phyloP scores from a whole-genome alignment of 805 yeast genomes.

The Lipomyces anomalus region DNA sequence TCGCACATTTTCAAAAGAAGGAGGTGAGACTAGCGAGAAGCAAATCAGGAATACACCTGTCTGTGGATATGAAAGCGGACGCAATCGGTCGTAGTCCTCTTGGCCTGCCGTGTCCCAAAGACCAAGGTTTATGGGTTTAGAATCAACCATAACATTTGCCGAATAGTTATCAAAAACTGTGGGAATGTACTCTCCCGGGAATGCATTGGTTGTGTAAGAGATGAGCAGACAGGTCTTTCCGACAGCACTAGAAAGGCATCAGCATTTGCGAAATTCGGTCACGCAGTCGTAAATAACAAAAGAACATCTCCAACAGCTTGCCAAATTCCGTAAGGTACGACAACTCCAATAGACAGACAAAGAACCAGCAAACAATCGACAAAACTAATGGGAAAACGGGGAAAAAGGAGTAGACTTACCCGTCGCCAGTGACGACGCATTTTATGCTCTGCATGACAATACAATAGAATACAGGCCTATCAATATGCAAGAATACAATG shows the following conservation, averaged over 20 bases:
- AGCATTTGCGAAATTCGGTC: no score
- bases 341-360: neutral
- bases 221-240: conserved; percentile 88
- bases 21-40: conserved; percentile 76
- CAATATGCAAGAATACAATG: neutral
- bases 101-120: conserved; percentile 97
- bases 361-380: neutral
- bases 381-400: neutral
- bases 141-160: conserved; percentile 76
- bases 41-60: conserved; percentile 84
- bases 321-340: neutral
- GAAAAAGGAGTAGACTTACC: conserved; percentile 36
- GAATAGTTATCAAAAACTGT: conserved; percentile 92
- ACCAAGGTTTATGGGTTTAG: conserved; percentile 76
- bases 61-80: conserved; percentile 88
- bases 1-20: conserved; percentile 72
- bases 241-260: conserved; percentile 63
- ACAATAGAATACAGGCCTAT: neutral
- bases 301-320: neutral
- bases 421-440: conserved; percentile 93
- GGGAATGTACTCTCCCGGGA: conserved; percentile 90
- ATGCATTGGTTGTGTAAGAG: conserved; percentile 85
- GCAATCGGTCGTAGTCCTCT: conserved; percentile 79
- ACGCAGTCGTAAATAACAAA: conserved; percentile 12
- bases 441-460: conserved; percentile 70